Percentiles rank a stretch among this genome's conserved stretches.
phyloP scores from a whole-genome alignment of 2,329 filamentous ascomycete species.

The Penicillium verrucosum region DNA sequence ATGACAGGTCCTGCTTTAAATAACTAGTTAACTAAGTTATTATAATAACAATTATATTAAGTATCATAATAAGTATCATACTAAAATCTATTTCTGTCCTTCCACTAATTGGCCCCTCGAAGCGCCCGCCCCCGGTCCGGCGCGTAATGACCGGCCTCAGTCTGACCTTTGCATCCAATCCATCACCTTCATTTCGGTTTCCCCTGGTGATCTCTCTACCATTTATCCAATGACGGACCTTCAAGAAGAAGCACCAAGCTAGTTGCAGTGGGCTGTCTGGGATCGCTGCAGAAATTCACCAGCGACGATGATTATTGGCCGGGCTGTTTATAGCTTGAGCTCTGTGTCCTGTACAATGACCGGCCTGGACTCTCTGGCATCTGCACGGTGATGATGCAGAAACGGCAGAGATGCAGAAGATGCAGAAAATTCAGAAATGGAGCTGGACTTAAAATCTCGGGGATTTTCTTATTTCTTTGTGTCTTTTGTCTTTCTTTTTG shows the following conservation, averaged over 20 bases:
- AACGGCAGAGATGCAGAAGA: background rate
- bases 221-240: constrained; percentile 7
- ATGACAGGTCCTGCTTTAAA: background rate
- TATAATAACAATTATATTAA: no score
- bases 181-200: background rate
- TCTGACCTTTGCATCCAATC: constrained; percentile 10
- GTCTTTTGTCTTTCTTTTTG: background rate
- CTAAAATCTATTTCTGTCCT: constrained; percentile 16
- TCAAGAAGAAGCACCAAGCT: background rate
- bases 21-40: no score
- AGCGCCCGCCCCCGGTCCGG: constrained; percentile 19
- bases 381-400: constrained; percentile 5
- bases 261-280: constrained; percentile 16
- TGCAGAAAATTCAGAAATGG: constrained; percentile 1
- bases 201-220: constrained; percentile 11
- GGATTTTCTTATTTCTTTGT: background rate
- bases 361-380: constrained; percentile 1
- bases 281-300: constrained; percentile 15
- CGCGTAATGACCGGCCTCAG: constrained; percentile 16
- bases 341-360: background rate
- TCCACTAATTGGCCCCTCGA: constrained; percentile 11
- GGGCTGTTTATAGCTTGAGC: constrained; percentile 5
- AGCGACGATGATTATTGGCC: constrained; percentile 11
- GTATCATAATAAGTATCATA: no score
- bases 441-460: constrained; percentile 10